Percentiles rank a stretch among this genome's conserved stretches.
phyloP scores from a whole-genome alignment of 2,329 filamentous ascomycete genomes.

The Gaeumannomyces tritici region DNA sequence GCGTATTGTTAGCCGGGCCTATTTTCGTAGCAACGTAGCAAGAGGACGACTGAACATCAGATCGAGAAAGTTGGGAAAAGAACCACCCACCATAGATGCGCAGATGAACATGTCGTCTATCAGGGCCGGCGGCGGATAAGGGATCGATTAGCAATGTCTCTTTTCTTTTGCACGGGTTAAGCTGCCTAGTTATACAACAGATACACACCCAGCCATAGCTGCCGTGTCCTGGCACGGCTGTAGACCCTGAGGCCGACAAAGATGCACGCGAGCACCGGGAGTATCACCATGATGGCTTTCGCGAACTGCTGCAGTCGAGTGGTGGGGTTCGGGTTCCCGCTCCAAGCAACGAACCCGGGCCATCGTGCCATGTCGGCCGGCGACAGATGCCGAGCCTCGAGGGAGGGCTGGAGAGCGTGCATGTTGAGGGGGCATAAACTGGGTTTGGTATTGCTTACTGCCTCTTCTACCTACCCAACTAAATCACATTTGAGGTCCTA shows the following conservation, averaged over 20 bases:
- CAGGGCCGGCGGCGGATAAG: background rate
- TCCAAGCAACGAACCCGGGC: background rate
- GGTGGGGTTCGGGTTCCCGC: background rate
- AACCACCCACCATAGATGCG: background rate
- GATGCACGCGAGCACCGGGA: background rate
- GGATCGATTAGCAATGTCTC: background rate
- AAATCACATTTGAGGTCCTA: background rate
- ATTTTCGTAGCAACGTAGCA: background rate
- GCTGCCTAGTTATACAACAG: background rate
- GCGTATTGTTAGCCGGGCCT: background rate
- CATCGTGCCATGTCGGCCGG: background rate
- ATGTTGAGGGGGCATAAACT: background rate
- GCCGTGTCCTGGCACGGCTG: background rate
- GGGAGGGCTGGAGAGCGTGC: too few relatives aligned
- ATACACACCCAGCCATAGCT: background rate
- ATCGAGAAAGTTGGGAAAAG: background rate
- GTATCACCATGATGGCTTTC: background rate
- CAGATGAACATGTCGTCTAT: conserved; percentile 1
- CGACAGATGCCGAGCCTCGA: background rate
- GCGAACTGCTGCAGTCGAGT: background rate
- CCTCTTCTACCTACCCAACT: too few relatives aligned
- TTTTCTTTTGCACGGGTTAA: background rate
- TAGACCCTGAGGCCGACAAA: background rate
- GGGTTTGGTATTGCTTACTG: background rate
- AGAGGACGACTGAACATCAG: background rate